Base-by-base conservation (phyloP, 2,329 filamentous ascomycete genomes). In the Dactylella cylindrospora region DNA sequence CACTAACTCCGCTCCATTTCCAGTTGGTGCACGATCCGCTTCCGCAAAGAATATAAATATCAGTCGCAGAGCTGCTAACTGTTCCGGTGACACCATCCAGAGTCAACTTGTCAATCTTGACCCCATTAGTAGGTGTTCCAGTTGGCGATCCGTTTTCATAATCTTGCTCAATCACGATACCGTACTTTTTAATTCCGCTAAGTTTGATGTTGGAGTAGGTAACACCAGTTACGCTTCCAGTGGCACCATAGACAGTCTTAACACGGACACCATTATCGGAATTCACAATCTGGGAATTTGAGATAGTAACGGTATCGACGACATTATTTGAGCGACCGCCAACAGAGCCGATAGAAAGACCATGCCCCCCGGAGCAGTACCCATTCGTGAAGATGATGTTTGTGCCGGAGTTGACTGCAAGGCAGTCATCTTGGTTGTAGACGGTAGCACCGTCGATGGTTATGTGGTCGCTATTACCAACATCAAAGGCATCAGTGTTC, bases 361-460 rank as follows among this genome's bases (percentile, higher is more conserved):
- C 75, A 57, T 76, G 75, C 2, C 75, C 75, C 28, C 75, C 74
- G 19, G 70, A 74, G 72, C 77, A 79, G 67, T 71, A 69, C 5
- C 75, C 72, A 33, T 70, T 72, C 17, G 70, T 74, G 70, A 79
- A 77, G 44, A 72, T 74, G 62, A 79, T 78, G 67, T 77, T 67
- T 22, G 71, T 74, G 1, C 77, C 77, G 2, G 78, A 80, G 73
- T 81, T 83, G 62, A 80, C 69, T 20, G 80, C 80, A 5, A 83
- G 73, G 66, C 80, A 83, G 68, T 83, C 80, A 57, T 83, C 80
- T 71, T 83, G 80, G 73, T 83, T 83, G 69, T 79, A 76, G 50
- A 83, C 74, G 26, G 73, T 75, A 32, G 79, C 78, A 29, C 76
- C 76, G 13, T 73, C 74, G 62, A 83, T 82, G 55, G 73, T 75